Percentiles rank a stretch among this genome's conserved stretches.
Evolutionary conservation across 345 rosid genomes (phyloP).

Genomic region (Populus nigra): DNA sequence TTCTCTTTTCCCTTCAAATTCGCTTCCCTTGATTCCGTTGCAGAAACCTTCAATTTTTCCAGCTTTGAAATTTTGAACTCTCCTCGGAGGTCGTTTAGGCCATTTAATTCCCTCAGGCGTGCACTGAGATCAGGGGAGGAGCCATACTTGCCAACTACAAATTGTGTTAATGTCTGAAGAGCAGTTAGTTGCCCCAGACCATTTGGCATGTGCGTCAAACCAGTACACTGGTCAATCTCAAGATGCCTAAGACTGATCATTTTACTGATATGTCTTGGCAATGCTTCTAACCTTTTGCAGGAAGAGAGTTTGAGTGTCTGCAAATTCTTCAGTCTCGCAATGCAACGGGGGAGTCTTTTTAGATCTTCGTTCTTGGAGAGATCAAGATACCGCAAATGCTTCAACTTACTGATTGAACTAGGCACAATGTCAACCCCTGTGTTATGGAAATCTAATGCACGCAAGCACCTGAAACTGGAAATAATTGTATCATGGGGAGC

Average conservation of each 20-base stretch:
- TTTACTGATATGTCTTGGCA: slow-evolving; percentile 13
- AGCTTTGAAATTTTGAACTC: slow-evolving; percentile 1
- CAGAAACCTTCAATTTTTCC: background rate
- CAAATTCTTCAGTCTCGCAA: slow-evolving; percentile 17
- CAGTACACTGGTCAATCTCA: background rate
- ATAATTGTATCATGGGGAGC: background rate
- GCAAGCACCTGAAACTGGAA: slow-evolving; percentile 9
- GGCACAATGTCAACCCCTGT: slow-evolving; percentile 13
- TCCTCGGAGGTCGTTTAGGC: slow-evolving; percentile 16
- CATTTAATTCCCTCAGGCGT: slow-evolving; percentile 11
- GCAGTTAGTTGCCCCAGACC: slow-evolving; percentile 23
- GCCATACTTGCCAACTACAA: background rate
- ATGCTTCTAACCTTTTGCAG: background rate
- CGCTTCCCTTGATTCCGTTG: slow-evolving; percentile 5
- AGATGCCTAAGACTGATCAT: slow-evolving; percentile 14
- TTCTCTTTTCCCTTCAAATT: slow-evolving; percentile 15
- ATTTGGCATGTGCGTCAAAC: slow-evolving; percentile 19
- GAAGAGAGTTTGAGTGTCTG: background rate
- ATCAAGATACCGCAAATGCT: slow-evolving; percentile 23
- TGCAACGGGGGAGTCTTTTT: slow-evolving; percentile 13
- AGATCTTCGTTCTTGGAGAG: accelerated
- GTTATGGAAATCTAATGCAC: slow-evolving; percentile 1
- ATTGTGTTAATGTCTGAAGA: slow-evolving; percentile 17
- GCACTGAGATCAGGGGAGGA: background rate
- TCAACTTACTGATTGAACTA: slow-evolving; percentile 12